These are phyloP conservation scores for Notholithocarpus densiflorus DNA, from an alignment of 306 rosid genomes.

Conservation along the genomic window DNA sequence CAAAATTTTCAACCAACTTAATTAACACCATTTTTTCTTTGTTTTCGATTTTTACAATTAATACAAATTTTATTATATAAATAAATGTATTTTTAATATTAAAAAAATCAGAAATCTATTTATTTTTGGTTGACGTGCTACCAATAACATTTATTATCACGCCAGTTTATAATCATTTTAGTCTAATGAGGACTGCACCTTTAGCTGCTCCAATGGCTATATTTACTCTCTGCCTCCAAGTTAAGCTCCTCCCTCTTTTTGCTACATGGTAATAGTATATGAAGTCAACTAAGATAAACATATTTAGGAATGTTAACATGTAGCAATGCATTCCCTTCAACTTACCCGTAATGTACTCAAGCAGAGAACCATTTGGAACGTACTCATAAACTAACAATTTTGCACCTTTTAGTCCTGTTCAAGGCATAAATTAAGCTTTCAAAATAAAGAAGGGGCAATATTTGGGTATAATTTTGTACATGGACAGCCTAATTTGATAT, in stretches of 20 bases:
- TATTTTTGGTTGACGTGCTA: no score
- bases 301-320: conserved; percentile 1
- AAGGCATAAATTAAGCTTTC: conserved; percentile 24
- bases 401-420: conserved; percentile 46
- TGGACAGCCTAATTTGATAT: not conserved
- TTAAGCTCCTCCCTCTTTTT: conserved; percentile 50
- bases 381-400: conserved; percentile 69
- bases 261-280: conserved; percentile 25
- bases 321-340: not conserved
- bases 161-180: no score
- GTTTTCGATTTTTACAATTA: not conserved
- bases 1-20: conserved; percentile 5
- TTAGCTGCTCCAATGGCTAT: conserved; percentile 84
- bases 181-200: conserved; percentile 29
- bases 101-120: no score
- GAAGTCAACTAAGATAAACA: not conserved
- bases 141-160: no score
- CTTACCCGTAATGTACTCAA: conserved; percentile 68
- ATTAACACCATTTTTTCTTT: not conserved
- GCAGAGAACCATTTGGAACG: conserved; percentile 76
- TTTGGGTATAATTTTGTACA: not conserved
- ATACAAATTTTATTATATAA: no score
- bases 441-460: conserved; percentile 4
- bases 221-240: conserved; percentile 74
- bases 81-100: no score